phyloP scores from a whole-genome alignment of 495 filamentous ascomycete genomes.

The Pseudotulostoma volvatum region DNA sequence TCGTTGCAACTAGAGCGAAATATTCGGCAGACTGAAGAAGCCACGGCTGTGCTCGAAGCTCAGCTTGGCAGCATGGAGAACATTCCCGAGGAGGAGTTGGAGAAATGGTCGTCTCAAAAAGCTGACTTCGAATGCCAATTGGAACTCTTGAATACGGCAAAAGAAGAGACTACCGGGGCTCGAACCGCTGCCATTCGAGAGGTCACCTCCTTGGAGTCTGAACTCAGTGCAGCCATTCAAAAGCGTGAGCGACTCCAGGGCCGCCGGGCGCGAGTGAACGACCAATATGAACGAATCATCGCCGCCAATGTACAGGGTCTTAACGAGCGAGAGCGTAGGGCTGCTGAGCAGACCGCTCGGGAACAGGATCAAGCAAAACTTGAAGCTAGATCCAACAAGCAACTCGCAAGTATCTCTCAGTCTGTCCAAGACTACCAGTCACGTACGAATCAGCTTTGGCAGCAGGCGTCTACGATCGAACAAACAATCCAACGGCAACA shows the following conservation, averaged over 20 bases:
- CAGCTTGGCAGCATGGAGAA: constrained; percentile 52
- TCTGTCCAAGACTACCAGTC: constrained; percentile 32
- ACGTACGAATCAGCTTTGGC: constrained; percentile 30
- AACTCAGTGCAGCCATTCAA: constrained; percentile 47
- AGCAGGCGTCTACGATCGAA: constrained; percentile 31
- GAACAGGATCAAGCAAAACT: constrained; percentile 46
- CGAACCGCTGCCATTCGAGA: constrained; percentile 49
- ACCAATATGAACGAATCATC: constrained; percentile 61
- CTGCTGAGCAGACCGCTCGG: constrained; percentile 47
- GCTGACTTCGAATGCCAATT: constrained; percentile 45
- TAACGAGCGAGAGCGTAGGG: constrained; percentile 55
- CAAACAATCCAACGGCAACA: constrained; percentile 27
- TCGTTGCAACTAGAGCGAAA: constrained; percentile 60
- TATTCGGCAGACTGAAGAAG: constrained; percentile 70
- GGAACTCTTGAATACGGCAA: constrained; percentile 41
- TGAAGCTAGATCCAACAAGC: constrained; percentile 33
- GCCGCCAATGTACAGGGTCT: constrained; percentile 60
- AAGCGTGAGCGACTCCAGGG: constrained; percentile 64
- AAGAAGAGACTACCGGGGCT: constrained; percentile 41
- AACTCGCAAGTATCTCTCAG: constrained; percentile 28
- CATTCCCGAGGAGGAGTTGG: constrained; percentile 49
- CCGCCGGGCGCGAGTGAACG: constrained; percentile 58
- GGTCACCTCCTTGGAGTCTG: constrained; percentile 45
- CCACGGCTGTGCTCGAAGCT: constrained; percentile 39
- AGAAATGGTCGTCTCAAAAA: constrained; percentile 44